Evolutionary conservation across 495 filamentous ascomycete species (phyloP), one percentile per base, ranked within the genome.

Genomic region (Penicillium paxilli): DNA sequence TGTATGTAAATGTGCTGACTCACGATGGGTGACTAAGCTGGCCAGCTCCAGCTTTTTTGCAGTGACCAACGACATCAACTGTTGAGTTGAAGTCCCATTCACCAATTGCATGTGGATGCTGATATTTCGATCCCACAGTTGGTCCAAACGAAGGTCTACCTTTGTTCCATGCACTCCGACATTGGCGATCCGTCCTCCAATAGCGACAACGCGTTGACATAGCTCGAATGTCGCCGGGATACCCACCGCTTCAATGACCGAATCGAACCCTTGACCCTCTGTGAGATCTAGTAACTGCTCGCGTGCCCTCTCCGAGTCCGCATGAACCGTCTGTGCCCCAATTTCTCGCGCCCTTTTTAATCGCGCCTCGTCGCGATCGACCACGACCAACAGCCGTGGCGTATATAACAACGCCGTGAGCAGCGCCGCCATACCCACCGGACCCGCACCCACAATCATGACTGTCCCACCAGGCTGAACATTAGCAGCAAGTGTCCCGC

Each of bases 211-310:
- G n/a, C 70, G 60, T 58, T 81, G 79, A 41, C 67, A 68, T 49
- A 78, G 52, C 25, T 71, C 68, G 55, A 81, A 77, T 4, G 72
- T 77, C 14, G 67, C 70, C 5, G 73, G 73, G 16, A 77, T 60
- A 3, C 81, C 81, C 5, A 83, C 81, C 5, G 75, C 78, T 59
- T 84, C 81, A 46, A 84, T 78, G 20, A 84, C 78, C 24, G 73
- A 65, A 56, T 84, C 79, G 47, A 74, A 80, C 1, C 77, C 78
- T 33, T 70, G 67, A 3, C 71, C 74, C 5, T 72, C 71, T 0
- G 75, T 80, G 22, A 78, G 48, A 3, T 59, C 60, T 40, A 67
- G 65, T 4, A 78, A 66, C 9, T 59, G 23, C 33, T 68, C 61
- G 37, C 66, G 60, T 1, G 67, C 67, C 16, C 69, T 58, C 3